Base-by-base conservation (phyloP, 192 early-diverging fungal species). In the Obelidium mucronatum region DNA sequence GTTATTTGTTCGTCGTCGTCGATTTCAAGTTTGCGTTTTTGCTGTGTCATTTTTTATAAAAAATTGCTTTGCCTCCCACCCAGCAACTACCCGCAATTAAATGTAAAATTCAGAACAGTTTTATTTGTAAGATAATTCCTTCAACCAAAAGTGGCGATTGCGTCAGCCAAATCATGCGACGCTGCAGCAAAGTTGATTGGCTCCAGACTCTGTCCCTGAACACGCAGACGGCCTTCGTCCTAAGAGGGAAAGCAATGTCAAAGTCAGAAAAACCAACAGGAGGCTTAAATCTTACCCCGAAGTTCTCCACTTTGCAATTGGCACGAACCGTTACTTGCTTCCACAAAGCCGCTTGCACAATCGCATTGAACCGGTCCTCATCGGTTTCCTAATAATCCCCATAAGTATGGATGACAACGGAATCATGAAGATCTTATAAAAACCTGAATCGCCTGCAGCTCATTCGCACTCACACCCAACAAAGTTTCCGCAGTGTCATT, bases 271-370 rank as follows among this genome's bases (percentile, higher is more conserved):
- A n/a, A n/a, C n/a, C n/a, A n/a, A 35, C 48, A 75, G 40, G 24
- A 67, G n/a, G 54, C 0, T 31, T 22, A 55, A 3, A 36, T 54
- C 80, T 77, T 82, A 89, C 94, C 68, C 95, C 91, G 73, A 89
- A 99, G 31, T 75, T 89, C 71, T 99, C 95, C 31, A 81, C 82
- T 82, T 94, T 96, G 28, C 92, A 95, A 58, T 90, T 81, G 78
- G 92, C 86, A 40, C 91, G 88, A 80, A 99, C 91, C 30, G 75
- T 83, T 75, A 89, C 93, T 72, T 87, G 72, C 68, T 89, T 89
- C 84, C 95, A 94, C 36, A 82, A 82, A 24, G 90, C 86, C 1
- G 89, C 81, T 1, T 81, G 67, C 17, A 93, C 40, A 6, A 79
- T 59, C 67, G 75, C 74, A 39, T 86, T 82, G 74, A 90, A 94